Evolutionary conservation across 306 rosid species (phyloP).

Genomic region (Albizia julibrissin): DNA sequence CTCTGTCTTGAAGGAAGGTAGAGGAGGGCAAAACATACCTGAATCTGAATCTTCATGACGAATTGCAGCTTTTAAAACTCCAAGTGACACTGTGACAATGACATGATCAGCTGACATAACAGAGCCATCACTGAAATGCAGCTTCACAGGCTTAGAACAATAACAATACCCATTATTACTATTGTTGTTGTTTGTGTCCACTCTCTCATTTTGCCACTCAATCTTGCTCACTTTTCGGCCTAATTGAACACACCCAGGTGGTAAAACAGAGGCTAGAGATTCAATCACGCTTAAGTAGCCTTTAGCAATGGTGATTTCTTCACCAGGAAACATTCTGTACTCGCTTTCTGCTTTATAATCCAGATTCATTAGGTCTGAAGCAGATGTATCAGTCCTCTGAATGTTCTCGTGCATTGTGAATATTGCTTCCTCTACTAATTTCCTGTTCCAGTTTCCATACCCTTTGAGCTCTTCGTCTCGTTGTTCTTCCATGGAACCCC

Average conservation of each 20-base stretch:
- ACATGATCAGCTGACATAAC: conserved; percentile 78
- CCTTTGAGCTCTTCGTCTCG: conserved; percentile 45
- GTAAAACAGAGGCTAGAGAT: conserved; percentile 66
- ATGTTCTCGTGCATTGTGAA: conserved; percentile 77
- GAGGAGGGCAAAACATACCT: conserved; percentile 70
- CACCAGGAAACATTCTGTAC: conserved; percentile 81
- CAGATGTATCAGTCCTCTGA: conserved; percentile 89
- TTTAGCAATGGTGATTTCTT: conserved; percentile 81
- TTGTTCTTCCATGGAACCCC: conserved; percentile 40
- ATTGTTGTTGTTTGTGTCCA: neutral
- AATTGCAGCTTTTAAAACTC: conserved; percentile 80
- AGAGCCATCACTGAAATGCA: conserved; percentile 79
- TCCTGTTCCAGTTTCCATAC: conserved; percentile 63
- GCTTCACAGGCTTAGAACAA: conserved; percentile 60
- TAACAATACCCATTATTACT: neutral
- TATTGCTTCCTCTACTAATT: conserved; percentile 63
- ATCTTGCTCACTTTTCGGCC: conserved; percentile 60
- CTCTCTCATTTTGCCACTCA: conserved; percentile 51
- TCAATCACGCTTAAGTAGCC: conserved; percentile 70
- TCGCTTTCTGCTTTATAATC: conserved; percentile 86
- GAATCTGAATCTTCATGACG: conserved; percentile 38
- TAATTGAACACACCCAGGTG: conserved; percentile 65
- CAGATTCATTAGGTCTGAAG: conserved; percentile 65
- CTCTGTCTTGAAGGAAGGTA: conserved; percentile 76
- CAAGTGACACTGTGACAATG: conserved; percentile 84